Percentiles rank a stretch among this genome's conserved stretches.
These are phyloP conservation scores for Calophaca sinica DNA, from an alignment of 306 rosid genomes.

Conservation along the genomic window DNA sequence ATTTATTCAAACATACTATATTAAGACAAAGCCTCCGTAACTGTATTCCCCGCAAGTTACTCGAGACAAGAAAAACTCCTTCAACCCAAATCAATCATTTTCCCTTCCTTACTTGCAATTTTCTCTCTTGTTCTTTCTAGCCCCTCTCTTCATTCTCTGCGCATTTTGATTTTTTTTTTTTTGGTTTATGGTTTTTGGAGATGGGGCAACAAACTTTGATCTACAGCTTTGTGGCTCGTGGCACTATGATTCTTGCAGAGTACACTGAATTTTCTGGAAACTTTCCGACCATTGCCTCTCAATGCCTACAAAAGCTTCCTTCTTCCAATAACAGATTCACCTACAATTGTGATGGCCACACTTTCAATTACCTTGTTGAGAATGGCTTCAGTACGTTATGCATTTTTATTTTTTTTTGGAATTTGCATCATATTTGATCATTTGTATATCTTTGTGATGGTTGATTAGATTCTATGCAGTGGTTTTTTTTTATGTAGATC, in stretches of 20 bases:
- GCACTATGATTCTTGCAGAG: conserved; percentile 79
- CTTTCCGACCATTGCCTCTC: conserved; percentile 75
- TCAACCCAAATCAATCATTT: conserved; percentile 51
- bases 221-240: conserved; percentile 97
- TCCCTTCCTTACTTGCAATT: conserved; percentile 30
- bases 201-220: conserved; percentile 95
- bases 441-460: neutral
- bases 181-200: conserved; percentile 46
- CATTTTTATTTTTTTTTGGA: neutral
- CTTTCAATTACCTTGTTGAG: conserved; percentile 94
- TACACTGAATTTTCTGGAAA: conserved; percentile 88
- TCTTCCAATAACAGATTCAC: conserved; percentile 90
- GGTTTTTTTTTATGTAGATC: conserved; percentile 28
- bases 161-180: conserved; percentile 9
- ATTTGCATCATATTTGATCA: conserved; percentile 3
- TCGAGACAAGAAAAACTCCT: conserved; percentile 26
- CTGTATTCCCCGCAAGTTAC: conserved; percentile 42
- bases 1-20: conserved; percentile 41
- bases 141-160: conserved; percentile 36
- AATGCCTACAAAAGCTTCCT: conserved; percentile 96
- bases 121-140: conserved; percentile 30
- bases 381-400: conserved; percentile 77
- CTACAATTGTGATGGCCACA: conserved; percentile 94
- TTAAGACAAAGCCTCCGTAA: conserved; percentile 25
- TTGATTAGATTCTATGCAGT: neutral